Evolutionary conservation across 192 early-diverging fungal species (phyloP).

Genomic region (Coemansia sp.): DNA sequence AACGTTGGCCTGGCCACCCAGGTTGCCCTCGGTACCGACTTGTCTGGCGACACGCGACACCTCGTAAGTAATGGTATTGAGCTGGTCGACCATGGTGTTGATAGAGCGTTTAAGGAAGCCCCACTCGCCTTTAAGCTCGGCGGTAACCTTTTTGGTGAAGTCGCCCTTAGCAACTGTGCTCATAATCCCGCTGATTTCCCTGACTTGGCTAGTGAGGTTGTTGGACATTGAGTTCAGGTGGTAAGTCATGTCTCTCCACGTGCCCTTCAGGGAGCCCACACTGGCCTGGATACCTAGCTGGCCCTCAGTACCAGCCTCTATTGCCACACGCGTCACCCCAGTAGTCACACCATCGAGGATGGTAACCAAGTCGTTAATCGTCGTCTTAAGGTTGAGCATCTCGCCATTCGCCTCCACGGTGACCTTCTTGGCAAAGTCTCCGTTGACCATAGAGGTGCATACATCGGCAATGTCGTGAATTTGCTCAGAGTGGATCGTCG

Average conservation of each 20-base stretch:
- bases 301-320: slow-evolving; percentile 47
- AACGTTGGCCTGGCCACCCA: slow-evolving; percentile 62
- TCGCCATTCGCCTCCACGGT: slow-evolving; percentile 63
- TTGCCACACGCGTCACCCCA: slow-evolving; percentile 62
- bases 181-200: slow-evolving; percentile 66
- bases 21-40: slow-evolving; percentile 70
- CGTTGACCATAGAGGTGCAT: slow-evolving; percentile 63
- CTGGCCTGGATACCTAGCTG: slow-evolving; percentile 12
- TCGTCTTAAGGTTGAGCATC: slow-evolving; percentile 65
- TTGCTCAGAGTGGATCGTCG: slow-evolving; percentile 66
- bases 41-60: slow-evolving; percentile 74
- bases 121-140: slow-evolving; percentile 70
- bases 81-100: slow-evolving; percentile 72
- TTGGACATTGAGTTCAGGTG: slow-evolving; percentile 71
- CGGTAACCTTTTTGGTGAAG: slow-evolving; percentile 64
- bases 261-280: slow-evolving; percentile 59
- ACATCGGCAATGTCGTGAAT: slow-evolving; percentile 66
- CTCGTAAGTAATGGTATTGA: slow-evolving; percentile 60
- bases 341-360: slow-evolving; percentile 58
- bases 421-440: slow-evolving; percentile 62
- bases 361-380: slow-evolving; percentile 67
- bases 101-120: slow-evolving; percentile 69
- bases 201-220: slow-evolving; percentile 71
- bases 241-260: slow-evolving; percentile 68
- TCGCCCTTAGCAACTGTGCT: slow-evolving; percentile 69